Conservation (phyloP, 1,139 yeast genomes). For the Eremothecium sinecaudum region DNA sequence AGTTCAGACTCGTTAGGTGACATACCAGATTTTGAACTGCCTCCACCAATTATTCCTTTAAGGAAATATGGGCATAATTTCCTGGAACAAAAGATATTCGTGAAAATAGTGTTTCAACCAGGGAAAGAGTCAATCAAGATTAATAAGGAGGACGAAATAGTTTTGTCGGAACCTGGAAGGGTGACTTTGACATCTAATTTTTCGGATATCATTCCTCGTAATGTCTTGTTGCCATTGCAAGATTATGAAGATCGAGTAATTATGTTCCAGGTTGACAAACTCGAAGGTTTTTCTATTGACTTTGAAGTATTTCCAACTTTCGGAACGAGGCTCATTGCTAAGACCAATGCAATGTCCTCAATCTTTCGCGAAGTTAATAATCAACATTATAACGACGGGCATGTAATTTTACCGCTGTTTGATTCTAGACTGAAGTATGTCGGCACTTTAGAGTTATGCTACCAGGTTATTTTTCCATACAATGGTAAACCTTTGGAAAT, state of each 20-base stretch:
- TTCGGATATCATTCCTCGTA: slow-evolving; percentile 76
- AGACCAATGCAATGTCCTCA: slow-evolving; percentile 63
- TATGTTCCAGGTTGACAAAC: slow-evolving; percentile 77
- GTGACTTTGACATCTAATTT: slow-evolving; percentile 67
- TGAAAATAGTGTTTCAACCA: slow-evolving; percentile 64
- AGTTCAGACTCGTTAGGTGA: slow-evolving; percentile 29
- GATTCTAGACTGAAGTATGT: slow-evolving; percentile 75
- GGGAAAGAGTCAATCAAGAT: slow-evolving; percentile 49
- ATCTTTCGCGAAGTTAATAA: slow-evolving; percentile 37
- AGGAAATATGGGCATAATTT: slow-evolving; percentile 93
- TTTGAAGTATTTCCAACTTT: slow-evolving; percentile 90
- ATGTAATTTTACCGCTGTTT: slow-evolving; percentile 61
- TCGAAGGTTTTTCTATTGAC: slow-evolving; percentile 71
- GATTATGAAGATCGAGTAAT: slow-evolving; percentile 54
- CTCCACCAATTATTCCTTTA: slow-evolving; percentile 92
- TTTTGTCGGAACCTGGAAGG: slow-evolving; percentile 46
- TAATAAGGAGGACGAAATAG: slow-evolving; percentile 36
- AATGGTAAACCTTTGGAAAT: slow-evolving; percentile 76
- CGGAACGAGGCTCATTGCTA: slow-evolving; percentile 87
- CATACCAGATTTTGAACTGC: slow-evolving; percentile 83
- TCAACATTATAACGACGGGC: slow-evolving; percentile 30
- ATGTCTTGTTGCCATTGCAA: slow-evolving; percentile 61
- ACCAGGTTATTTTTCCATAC: slow-evolving; percentile 84
- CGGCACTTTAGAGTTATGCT: slow-evolving; percentile 70
- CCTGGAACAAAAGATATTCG: slow-evolving; percentile 75